phyloP scores from a whole-genome alignment of 306 rosid species.

The Vigna nakashimae region DNA sequence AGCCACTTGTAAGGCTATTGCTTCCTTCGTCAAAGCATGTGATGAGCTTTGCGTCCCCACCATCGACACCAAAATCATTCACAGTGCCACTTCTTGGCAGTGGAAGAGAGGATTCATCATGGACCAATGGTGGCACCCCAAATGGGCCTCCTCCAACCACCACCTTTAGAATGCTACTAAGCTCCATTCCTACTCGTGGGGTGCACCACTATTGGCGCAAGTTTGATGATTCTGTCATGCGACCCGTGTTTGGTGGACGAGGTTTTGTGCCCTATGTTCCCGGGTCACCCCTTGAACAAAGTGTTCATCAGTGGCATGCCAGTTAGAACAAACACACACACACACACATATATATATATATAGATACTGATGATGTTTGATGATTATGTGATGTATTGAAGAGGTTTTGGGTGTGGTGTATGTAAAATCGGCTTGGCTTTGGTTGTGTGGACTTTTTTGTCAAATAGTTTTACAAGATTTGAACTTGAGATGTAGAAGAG shows the following conservation, averaged over 20 bases:
- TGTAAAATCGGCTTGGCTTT: constrained; percentile 45
- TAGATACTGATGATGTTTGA: constrained; percentile 8
- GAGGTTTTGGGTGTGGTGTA: constrained; percentile 35
- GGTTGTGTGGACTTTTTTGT: constrained; percentile 53
- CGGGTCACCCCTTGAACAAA: constrained; percentile 78
- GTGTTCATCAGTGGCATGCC: constrained; percentile 55
- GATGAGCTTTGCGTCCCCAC: constrained; percentile 62
- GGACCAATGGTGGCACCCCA: constrained; percentile 42
- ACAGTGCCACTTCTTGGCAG: constrained; percentile 68
- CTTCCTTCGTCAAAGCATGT: constrained; percentile 70
- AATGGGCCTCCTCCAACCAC: constrained; percentile 52
- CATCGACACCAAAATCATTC: constrained; percentile 71
- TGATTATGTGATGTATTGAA: constrained; percentile 15
- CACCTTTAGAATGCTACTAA: constrained; percentile 65
- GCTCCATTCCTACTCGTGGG: constrained; percentile 57
- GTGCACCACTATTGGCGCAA: constrained; percentile 93
- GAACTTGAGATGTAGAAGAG: constrained; percentile 28
- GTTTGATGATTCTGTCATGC: constrained; percentile 86
- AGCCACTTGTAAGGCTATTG: constrained; percentile 86
- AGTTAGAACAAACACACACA: background rate
- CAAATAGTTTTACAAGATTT: constrained; percentile 40
- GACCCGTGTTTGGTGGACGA: constrained; percentile 91
- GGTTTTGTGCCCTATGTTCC: constrained; percentile 90
- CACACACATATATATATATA: no score
- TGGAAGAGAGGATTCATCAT: constrained; percentile 56